Evolutionary conservation across 2,329 filamentous ascomycete species (phyloP), one percentile per base, ranked within the genome.

Genomic region (Trichoderma sp.): DNA sequence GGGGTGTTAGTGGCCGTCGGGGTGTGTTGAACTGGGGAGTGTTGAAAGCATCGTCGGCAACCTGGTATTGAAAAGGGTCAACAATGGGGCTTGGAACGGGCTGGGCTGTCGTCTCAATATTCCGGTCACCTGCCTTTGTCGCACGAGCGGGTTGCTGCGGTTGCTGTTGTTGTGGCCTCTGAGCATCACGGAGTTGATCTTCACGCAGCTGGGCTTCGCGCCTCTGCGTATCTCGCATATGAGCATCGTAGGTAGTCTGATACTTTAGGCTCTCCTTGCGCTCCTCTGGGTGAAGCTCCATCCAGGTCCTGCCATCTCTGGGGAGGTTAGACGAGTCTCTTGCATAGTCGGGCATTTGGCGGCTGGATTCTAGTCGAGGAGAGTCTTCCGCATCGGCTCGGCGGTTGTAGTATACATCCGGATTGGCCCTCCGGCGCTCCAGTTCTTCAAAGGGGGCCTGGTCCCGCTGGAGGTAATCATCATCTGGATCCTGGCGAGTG

Each of bases 51-150:
- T 84, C 81, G 69, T 85, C 80, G 50, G 80, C 71, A 69, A 88
- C 84, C 75, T 85, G 86, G 73, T 81, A 89, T 74, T 87, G 82
- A 45, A 65, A 89, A 19, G 86, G 85, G 76, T 89, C 84, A 73
- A 86, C 75, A 59, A 76, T 73, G n/a, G 74, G 72, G 68, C 72
- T 72, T 68, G 74, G 71, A 27, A 69, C 68, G 63, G 74, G 71
- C 67, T 74, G 69, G 25, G 48, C 69, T 58, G 73, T 69, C 64
- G 71, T 68, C 70, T 73, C 52, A 64, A 37, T 19, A 22, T 73
- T 61, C 39, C 34, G 32, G 72, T 66, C 70, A 74, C 64, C 61
- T 75, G 71, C 74, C 73, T 76, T 73, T 71, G 72, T 73, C 68
- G 73, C 69, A 67, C 69, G 72, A 57, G 72, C 45, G 25, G 53